A percentile compares a stretch with the other conserved stretches of the same genome.
Evolutionary conservation across 2,329 filamentous ascomycete species (phyloP).

Genomic region (Trichophyton benhamiae): DNA sequence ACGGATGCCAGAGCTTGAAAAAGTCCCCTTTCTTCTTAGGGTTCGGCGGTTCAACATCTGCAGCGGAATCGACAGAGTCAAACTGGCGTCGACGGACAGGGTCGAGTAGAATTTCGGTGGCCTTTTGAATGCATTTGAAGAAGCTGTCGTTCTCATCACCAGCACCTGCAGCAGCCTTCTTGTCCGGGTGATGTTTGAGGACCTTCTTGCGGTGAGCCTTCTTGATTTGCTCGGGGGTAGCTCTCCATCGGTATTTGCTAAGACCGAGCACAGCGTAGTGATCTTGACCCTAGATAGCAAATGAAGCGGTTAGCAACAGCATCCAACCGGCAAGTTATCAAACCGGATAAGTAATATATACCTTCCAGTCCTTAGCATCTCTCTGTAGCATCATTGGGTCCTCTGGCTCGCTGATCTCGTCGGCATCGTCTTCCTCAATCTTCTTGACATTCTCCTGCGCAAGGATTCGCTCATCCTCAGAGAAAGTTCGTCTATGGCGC

Average conservation of each 20-base stretch:
- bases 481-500: constrained; percentile 94
- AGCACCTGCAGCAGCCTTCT: constrained; percentile 83
- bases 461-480: constrained; percentile 95
- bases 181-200: constrained; percentile 95
- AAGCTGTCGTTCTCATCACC: constrained; percentile 85
- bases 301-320: not conserved
- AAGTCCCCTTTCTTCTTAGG: constrained; percentile 80
- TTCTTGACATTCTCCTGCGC: constrained; percentile 92
- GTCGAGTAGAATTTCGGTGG: constrained; percentile 84
- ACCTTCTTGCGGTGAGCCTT: constrained; percentile 99
- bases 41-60: constrained; percentile 78
- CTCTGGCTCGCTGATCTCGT: constrained; percentile 86
- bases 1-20: constrained; percentile 85
- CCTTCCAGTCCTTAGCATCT: constrained; percentile 99
- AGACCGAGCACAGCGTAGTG: constrained; percentile 95
- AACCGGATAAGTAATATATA: constrained; percentile 34
- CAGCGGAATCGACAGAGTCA: constrained; percentile 89
- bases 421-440: constrained; percentile 78
- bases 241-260: constrained; percentile 80
- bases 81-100: constrained; percentile 86
- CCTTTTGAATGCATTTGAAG: constrained; percentile 99
- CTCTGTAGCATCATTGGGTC: constrained; percentile 83
- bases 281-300: constrained; percentile 59
- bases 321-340: not conserved
- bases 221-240: constrained; percentile 97